These are phyloP conservation scores for Colletotrichum sp. DNA, from an alignment of 2,329 filamentous ascomycete genomes.

Conservation along the genomic window DNA sequence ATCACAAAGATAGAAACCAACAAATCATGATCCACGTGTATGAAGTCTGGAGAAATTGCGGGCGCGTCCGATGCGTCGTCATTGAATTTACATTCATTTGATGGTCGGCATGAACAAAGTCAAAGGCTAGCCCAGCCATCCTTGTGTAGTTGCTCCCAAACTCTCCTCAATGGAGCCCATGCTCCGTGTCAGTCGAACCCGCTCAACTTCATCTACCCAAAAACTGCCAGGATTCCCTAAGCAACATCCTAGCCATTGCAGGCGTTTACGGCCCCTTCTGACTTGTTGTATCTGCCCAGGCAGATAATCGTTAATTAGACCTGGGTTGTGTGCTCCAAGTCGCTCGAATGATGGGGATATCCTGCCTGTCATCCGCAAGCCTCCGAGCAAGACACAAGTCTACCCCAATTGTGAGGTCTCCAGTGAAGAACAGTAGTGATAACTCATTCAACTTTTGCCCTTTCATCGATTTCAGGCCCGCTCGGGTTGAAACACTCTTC, in stretches of 20 bases:
- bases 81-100: background rate
- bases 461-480: background rate
- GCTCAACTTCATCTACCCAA: background rate
- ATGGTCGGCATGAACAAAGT: background rate
- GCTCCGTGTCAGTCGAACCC: background rate
- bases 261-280: background rate
- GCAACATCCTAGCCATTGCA: background rate
- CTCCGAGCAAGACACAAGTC: accelerated
- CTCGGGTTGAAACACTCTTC: background rate
- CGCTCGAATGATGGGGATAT: background rate
- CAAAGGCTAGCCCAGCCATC: background rate
- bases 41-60: background rate
- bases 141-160: background rate
- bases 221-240: background rate
- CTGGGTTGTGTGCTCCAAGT: background rate
- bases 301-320: background rate
- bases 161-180: background rate
- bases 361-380: background rate
- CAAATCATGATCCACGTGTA: background rate
- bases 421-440: accelerated
- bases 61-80: background rate
- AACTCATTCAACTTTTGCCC: too few species aligned
- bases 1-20: background rate
- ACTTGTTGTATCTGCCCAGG: background rate
- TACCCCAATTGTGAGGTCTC: accelerated